Base-by-base conservation (phyloP, 768 basidiomycete genomes). In the Mycena olivaceomarginata region DNA sequence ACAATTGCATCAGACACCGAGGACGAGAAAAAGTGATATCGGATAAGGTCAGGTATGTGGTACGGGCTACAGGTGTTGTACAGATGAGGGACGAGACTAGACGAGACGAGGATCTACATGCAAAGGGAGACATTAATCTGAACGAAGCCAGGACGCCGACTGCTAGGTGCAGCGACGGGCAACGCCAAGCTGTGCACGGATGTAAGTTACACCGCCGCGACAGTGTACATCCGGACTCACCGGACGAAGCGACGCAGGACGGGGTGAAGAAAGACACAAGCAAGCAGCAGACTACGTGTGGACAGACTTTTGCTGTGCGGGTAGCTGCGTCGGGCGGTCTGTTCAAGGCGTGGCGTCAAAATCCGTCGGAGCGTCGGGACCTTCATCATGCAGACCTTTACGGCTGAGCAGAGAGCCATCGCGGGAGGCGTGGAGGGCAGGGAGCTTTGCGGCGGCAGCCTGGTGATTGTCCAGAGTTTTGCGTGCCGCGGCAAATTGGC, bases 401-500 rank as follows among this genome's bases (percentile, higher is more conserved):
- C 70, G 74, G 43, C 37, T 40, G 15, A 72, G 37, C 5, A 74
- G 67, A 13, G 72, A 56, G 7, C 75, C 72, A 22, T 79, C 81
- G 79, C 59, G 85, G 80, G 73, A 83, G 77, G 82, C 81, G 63
- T 88, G 83, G 4, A 81, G 81, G 8, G 86, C 82, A 46, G 89
- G 88, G 41, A 89, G 82, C 71, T 87, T 88, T 13, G 86, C 84
- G 16, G 87, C 83, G 9, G 86, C 85, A 37, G 79, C 83, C 57
- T 87, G 81, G 72, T 83, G 81, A 51, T 72, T 77, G 62, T 83
- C 81, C 11, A 82, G 67, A 3, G 75, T 79, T 22, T 76, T 70
- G 40, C 81, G 83, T 41, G 90, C 90, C 4, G 83, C 82, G 43
- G 85, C 80, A 75, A 89, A 88, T 76, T 91, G 90, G 77, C 86